A percentile compares a stretch with the other conserved stretches of the same genome.
Evolutionary conservation across 2,329 filamentous ascomycete genomes (phyloP).

Genomic region (Fusarium chaquense): DNA sequence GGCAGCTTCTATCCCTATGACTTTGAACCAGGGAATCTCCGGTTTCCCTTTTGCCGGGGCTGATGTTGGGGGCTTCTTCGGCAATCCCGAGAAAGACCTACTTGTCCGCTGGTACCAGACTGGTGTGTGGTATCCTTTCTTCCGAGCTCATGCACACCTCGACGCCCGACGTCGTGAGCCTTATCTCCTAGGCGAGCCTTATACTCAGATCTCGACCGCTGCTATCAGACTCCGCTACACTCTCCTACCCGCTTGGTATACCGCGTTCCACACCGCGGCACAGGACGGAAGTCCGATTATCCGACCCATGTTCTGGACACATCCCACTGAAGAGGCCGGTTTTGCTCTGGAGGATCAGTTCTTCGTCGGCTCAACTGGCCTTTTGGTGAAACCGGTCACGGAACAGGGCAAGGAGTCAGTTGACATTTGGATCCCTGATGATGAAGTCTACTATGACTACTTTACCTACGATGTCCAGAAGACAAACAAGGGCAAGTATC

Average conservation of each 20-base stretch:
- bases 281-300: conserved; percentile 87
- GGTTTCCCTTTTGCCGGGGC: conserved; percentile 95
- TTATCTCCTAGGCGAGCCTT: conserved; percentile 86
- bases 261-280: conserved; percentile 91
- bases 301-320: conserved; percentile 91
- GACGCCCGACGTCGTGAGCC: conserved; percentile 95
- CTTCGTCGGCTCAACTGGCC: conserved; percentile 87
- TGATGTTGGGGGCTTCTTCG: conserved; percentile 98
- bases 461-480: conserved; percentile 83
- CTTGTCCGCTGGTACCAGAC: conserved; percentile 96
- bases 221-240: conserved; percentile 90
- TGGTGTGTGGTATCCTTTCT: conserved; percentile 97
- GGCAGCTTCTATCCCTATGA: conserved; percentile 90
- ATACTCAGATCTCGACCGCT: conserved; percentile 86
- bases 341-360: conserved; percentile 93
- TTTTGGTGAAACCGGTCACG: conserved; percentile 93
- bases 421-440: conserved; percentile 88
- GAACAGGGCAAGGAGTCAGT: conserved; percentile 78
- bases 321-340: conserved; percentile 86
- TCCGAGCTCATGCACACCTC: conserved; percentile 96
- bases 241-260: conserved; percentile 94
- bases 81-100: conserved; percentile 93
- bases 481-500: conserved; percentile 75
- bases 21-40: conserved; percentile 90
- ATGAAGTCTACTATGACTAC: conserved; percentile 94